These are phyloP conservation scores for Fusarium sp. DNA, from an alignment of 2,329 filamentous ascomycete genomes.

Conservation along the genomic window DNA sequence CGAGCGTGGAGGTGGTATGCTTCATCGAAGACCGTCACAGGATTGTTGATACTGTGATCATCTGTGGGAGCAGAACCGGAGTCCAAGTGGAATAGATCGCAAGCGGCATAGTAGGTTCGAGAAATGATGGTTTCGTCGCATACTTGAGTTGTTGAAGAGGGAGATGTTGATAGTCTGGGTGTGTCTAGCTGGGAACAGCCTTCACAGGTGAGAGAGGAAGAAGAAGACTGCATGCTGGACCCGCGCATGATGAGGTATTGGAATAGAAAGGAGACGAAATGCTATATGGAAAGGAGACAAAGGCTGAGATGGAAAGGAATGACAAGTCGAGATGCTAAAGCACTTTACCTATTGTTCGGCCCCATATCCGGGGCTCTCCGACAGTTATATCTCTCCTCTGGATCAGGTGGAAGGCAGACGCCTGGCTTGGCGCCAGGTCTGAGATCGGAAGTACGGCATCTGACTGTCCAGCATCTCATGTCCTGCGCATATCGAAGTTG, in stretches of 20 bases:
- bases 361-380: background rate
- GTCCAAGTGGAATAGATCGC: background rate
- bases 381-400: background rate
- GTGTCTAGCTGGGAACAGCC: background rate
- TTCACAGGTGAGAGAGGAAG: background rate
- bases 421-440: background rate
- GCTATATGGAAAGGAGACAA: background rate
- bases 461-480: background rate
- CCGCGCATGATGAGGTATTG: background rate
- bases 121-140: background rate
- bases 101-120: background rate
- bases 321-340: background rate
- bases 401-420: background rate
- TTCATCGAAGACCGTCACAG: background rate
- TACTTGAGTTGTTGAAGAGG: background rate
- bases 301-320: background rate
- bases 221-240: background rate
- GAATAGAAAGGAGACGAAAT: background rate
- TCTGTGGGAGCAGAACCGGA: background rate
- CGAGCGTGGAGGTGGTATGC: slow-evolving; percentile 4
- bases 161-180: background rate
- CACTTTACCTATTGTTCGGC: background rate
- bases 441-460: background rate
- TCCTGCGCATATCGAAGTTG: background rate
- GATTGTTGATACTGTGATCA: background rate